Evolutionary conservation across 495 filamentous ascomycete genomes (phyloP).

Genomic region (Penicillium goetzii): DNA sequence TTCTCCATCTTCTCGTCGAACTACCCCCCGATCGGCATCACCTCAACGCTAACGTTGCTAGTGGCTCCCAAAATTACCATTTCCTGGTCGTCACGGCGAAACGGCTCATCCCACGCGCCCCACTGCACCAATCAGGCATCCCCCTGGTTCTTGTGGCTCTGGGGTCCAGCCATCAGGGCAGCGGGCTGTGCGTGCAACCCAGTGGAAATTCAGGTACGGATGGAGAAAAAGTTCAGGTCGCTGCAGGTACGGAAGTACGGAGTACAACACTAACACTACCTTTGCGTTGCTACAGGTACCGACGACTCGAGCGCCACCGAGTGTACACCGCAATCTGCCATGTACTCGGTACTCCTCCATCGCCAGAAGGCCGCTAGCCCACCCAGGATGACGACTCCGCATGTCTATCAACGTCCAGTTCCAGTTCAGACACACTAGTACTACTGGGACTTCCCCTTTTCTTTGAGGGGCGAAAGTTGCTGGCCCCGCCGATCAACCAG

Average conservation of each 20-base stretch:
- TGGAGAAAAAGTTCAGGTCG: constrained; percentile 1
- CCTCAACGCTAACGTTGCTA: constrained; percentile 20
- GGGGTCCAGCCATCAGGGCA: constrained; percentile 2
- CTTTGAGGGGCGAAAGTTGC: constrained; percentile 11
- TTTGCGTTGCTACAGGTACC: constrained; percentile 16
- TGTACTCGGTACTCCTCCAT: constrained; percentile 10
- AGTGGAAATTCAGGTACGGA: constrained; percentile 6
- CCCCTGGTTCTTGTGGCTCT: neutral
- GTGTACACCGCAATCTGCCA: constrained; percentile 6
- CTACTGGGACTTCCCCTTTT: constrained; percentile 17
- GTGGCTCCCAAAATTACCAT: constrained; percentile 24
- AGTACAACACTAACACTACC: too few species aligned
- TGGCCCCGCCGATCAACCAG: constrained; percentile 37
- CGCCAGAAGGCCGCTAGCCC: neutral
- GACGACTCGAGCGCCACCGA: constrained; percentile 2
- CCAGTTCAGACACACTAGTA: neutral
- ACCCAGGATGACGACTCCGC: constrained; percentile 18
- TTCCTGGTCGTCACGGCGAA: constrained; percentile 18
- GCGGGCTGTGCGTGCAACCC: constrained; percentile 5
- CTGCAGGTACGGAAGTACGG: constrained; percentile 8
- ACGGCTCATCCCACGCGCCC: constrained; percentile 20
- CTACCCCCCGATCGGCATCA: constrained; percentile 12
- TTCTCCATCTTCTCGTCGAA: neutral
- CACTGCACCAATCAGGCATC: constrained; percentile 16
- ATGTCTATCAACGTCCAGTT: neutral